Evolutionary conservation across 768 basidiomycete species (phyloP).

Genomic region (Cubamyces lactineus): DNA sequence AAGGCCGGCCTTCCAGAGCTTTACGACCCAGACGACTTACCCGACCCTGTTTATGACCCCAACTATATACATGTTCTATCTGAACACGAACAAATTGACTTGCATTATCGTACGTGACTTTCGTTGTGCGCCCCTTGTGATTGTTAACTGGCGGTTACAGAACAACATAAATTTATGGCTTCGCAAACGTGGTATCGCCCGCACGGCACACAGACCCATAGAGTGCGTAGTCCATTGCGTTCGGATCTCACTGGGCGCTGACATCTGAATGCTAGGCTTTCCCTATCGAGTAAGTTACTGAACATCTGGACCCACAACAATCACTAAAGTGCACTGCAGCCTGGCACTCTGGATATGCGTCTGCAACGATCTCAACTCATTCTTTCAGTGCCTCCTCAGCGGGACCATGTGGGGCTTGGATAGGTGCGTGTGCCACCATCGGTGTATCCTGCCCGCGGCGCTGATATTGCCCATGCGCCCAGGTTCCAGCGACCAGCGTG

Average conservation of each 20-base stretch:
- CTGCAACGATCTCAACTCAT: constrained; percentile 73
- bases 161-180: constrained; percentile 69
- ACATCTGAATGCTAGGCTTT: constrained; percentile 59
- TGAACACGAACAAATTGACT: constrained; percentile 61
- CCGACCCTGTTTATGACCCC: constrained; percentile 73
- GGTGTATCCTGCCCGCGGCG: background rate
- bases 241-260: background rate
- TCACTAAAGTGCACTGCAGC: constrained; percentile 36
- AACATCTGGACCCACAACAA: background rate
- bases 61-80: constrained; percentile 75
- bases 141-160: constrained; percentile 37
- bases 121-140: background rate
- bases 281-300: constrained; percentile 58
- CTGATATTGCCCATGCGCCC: background rate
- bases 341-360: constrained; percentile 74
- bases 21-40: constrained; percentile 77
- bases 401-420: constrained; percentile 83
- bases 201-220: constrained; percentile 81
- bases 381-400: constrained; percentile 78
- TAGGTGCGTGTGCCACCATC: constrained; percentile 42
- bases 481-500: constrained; percentile 70
- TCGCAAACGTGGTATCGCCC: constrained; percentile 86
- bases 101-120: constrained; percentile 60
- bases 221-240: constrained; percentile 43
- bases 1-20: constrained; percentile 68